Conservation (phyloP, 352 stramenopile genomes). For the Globisporangium barbulae region DNA sequence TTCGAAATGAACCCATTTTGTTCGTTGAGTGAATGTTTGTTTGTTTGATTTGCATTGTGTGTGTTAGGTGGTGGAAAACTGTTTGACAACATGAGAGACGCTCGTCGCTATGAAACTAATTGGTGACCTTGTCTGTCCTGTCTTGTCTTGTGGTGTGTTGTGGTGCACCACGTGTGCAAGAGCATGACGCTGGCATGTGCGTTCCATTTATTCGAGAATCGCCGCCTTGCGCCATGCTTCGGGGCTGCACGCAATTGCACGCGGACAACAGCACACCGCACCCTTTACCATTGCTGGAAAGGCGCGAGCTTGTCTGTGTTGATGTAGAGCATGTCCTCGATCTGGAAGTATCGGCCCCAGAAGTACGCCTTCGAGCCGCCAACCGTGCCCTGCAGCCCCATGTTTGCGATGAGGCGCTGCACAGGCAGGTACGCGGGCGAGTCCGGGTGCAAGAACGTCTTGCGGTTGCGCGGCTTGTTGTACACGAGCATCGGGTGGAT, state of each 20-base stretch:
- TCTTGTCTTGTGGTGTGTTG: too few species aligned
- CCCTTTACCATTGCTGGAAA: constrained; percentile 71
- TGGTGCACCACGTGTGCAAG: too few species aligned
- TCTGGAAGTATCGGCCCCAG: constrained; percentile 82
- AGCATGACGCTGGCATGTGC: background rate
- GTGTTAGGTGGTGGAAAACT: too few species aligned
- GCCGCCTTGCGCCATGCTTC: background rate
- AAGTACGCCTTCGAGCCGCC: constrained; percentile 85
- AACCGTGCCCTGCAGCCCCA: constrained; percentile 57
- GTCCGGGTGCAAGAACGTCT: constrained; percentile 85
- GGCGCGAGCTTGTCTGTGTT: constrained; percentile 80
- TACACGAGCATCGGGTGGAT: constrained; percentile 87
- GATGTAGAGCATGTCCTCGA: constrained; percentile 85
- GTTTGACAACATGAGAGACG: too few species aligned
- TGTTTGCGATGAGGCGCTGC: constrained; percentile 50
- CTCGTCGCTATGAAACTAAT: too few species aligned
- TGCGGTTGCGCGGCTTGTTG: constrained; percentile 83
- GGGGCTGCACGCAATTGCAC: background rate
- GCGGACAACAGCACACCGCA: background rate
- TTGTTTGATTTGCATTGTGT: too few species aligned
- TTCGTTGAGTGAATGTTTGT: too few species aligned
- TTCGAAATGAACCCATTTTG: background rate
- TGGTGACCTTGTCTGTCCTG: too few species aligned
- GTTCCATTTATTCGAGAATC: constrained; percentile 1
- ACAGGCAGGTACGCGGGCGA: constrained; percentile 73